Percentiles rank a stretch among this genome's conserved stretches.
phyloP scores from a whole-genome alignment of 257 asterid genomes.

The Salvia miltiorrhiza region DNA sequence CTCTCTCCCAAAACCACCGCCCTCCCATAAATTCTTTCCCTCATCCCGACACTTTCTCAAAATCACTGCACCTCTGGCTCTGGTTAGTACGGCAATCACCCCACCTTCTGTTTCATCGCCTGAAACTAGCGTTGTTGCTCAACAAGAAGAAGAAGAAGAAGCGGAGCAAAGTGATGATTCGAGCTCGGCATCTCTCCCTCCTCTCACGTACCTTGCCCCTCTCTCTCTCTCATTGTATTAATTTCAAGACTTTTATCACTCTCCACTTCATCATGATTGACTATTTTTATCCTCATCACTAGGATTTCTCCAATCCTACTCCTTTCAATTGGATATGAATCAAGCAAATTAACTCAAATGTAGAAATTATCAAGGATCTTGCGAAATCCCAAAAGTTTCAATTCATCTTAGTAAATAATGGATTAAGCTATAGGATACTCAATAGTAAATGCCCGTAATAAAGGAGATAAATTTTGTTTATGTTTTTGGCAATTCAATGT shows the following conservation, averaged over 20 bases:
- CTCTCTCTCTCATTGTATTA: neutral
- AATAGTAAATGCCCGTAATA: too few species aligned
- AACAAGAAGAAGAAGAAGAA: constrained; percentile 24
- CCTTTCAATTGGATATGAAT: too few species aligned
- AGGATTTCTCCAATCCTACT: too few species aligned
- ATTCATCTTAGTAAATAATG: too few species aligned
- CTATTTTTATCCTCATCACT: too few species aligned
- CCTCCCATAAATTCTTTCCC: constrained; percentile 19
- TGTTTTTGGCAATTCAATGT: neutral
- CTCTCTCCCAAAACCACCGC: constrained; percentile 31
- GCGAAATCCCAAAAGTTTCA: too few species aligned
- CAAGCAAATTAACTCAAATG: too few species aligned
- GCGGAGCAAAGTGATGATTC: constrained; percentile 18
- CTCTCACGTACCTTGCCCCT: constrained; percentile 45
- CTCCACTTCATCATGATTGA: too few species aligned
- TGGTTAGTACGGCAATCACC: neutral
- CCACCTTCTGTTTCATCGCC: constrained; percentile 45
- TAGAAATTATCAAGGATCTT: too few species aligned
- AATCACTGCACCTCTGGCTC: constrained; percentile 14
- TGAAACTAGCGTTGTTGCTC: constrained; percentile 38
- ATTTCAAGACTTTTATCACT: neutral
- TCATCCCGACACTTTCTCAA: constrained; percentile 16
- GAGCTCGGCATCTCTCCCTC: constrained; percentile 31
- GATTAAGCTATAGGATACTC: too few species aligned
- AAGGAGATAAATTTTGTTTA: too few species aligned